A percentile compares a stretch with the other conserved stretches of the same genome.
phyloP scores from a whole-genome alignment of 208 protist species.

The Wallacemonas sp. region DNA sequence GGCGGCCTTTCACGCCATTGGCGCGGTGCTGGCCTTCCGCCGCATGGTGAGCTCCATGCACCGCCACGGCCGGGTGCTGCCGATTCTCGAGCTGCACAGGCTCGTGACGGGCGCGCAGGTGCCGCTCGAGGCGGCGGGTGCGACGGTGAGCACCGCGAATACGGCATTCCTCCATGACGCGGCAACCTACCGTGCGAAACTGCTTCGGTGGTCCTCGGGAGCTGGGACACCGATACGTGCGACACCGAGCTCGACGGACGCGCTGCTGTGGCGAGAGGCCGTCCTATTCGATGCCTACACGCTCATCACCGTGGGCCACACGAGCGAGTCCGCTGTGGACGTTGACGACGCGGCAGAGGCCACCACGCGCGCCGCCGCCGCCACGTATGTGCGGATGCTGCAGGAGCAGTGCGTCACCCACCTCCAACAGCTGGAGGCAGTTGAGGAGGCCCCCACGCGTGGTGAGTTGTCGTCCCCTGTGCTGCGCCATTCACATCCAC shows the following conservation, averaged over 20 bases:
- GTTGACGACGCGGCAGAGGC: slow-evolving; percentile 13
- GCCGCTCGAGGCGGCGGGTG: no score
- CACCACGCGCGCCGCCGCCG: neutral
- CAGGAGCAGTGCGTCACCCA: slow-evolving; percentile 25
- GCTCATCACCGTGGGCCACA: slow-evolving; percentile 71
- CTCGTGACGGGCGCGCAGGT: slow-evolving; percentile 5
- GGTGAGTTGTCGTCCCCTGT: slow-evolving; percentile 14
- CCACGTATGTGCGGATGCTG: slow-evolving; percentile 6
- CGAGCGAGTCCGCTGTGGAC: slow-evolving; percentile 55
- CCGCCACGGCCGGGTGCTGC: slow-evolving; percentile 44
- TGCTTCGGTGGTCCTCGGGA: neutral
- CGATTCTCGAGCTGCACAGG: slow-evolving; percentile 42
- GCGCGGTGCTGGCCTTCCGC: slow-evolving; percentile 51
- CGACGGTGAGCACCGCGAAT: no score
- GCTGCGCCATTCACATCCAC: slow-evolving; percentile 14
- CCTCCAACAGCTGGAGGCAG: slow-evolving; percentile 20
- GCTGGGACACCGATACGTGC: neutral
- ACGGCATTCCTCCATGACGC: slow-evolving; percentile 6
- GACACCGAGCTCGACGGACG: neutral
- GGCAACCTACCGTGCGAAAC: neutral
- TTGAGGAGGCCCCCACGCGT: slow-evolving; percentile 12
- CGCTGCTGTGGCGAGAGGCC: slow-evolving; percentile 66
- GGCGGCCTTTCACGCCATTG: slow-evolving; percentile 40
- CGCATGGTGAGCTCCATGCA: slow-evolving; percentile 59
- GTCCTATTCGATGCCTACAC: slow-evolving; percentile 73